Conservation (phyloP, 768 basidiomycete species). For the Mycena alexandri region DNA sequence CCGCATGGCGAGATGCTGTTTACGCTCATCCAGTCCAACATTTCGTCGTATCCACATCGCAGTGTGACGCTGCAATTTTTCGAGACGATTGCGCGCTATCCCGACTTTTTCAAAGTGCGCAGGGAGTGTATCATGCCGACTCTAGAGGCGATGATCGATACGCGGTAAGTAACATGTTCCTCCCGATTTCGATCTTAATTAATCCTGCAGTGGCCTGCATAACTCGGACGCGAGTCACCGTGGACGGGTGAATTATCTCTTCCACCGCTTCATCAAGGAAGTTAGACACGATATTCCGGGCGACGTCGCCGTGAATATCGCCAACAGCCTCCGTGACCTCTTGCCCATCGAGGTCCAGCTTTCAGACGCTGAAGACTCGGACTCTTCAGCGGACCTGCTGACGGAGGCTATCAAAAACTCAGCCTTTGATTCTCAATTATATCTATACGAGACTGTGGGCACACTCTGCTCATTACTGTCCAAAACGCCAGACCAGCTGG, state of each 20-base stretch:
- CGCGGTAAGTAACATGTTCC: constrained; percentile 66
- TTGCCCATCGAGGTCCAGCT: constrained; percentile 81
- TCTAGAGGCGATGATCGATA: constrained; percentile 89
- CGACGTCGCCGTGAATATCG: constrained; percentile 76
- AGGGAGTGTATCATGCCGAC: constrained; percentile 90
- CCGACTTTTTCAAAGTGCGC: constrained; percentile 96
- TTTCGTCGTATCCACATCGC: constrained; percentile 86
- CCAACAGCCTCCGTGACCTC: constrained; percentile 82
- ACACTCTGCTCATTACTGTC: constrained; percentile 83
- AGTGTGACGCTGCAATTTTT: constrained; percentile 92
- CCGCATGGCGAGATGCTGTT: constrained; percentile 91
- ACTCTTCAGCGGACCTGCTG: constrained; percentile 68
- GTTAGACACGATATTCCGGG: constrained; percentile 80
- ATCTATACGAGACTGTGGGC: constrained; percentile 94
- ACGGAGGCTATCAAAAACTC: constrained; percentile 84
- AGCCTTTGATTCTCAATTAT: constrained; percentile 90
- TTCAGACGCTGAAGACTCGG: constrained; percentile 82
- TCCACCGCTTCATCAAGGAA: constrained; percentile 92
- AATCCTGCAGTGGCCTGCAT: constrained; percentile 81
- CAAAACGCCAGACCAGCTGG: constrained; percentile 76
- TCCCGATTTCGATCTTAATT: constrained; percentile 17
- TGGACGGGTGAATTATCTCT: constrained; percentile 90
- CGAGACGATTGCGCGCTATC: constrained; percentile 91
- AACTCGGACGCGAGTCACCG: constrained; percentile 77
- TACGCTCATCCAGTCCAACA: constrained; percentile 84